Evolutionary conservation across 805 yeast species (phyloP), one percentile per base, ranked within the genome.

Genomic region (Zygotorulaspora danielsina): DNA sequence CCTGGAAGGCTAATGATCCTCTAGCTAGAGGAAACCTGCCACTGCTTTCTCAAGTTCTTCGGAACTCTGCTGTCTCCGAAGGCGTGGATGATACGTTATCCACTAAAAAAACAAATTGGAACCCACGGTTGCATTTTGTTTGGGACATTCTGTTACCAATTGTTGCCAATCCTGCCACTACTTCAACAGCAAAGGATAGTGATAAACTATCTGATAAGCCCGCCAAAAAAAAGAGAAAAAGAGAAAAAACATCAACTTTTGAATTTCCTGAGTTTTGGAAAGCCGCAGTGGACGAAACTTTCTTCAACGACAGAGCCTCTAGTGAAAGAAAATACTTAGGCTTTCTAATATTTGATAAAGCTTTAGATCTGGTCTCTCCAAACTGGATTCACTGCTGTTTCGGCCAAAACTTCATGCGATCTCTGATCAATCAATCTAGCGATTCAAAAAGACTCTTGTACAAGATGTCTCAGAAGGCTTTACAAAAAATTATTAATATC

Each of bases 241-340:
- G 63, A 41, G 55, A 55, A 32, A 42, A 45, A 10, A 50, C 50
- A 8, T 49, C 51, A 30, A 41, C 38, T 25, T 59, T 76, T 19
- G 59, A 68, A 2, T 55, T 77, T 28, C 59, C 67, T 6, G 93
- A 84, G 38, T 88, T 90, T 59, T 88, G 95, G 95, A 75, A 78
- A 50, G 67, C 72, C 3, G 79, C 78, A 5, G 75, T 90, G 11
- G 97, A 90, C 56, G 93, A 87, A 51, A 73, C 83, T 3, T 76
- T 84, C 44, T 89, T 90, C 50, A 69, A 84, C 4, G 78, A 76
- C 25, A 77, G 80, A 48, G 71, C 96, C 0, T 87, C 96, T 1
- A 76, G 81, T 21, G 97, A 89, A 59, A 71, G 96, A 41, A 90
- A 89, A 59, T 84, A 73, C 60, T 76, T 86, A 75, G 97, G 96